These are phyloP conservation scores for Lecanicillium sp. DNA, from an alignment of 2,329 filamentous ascomycete species.

Conservation along the genomic window DNA sequence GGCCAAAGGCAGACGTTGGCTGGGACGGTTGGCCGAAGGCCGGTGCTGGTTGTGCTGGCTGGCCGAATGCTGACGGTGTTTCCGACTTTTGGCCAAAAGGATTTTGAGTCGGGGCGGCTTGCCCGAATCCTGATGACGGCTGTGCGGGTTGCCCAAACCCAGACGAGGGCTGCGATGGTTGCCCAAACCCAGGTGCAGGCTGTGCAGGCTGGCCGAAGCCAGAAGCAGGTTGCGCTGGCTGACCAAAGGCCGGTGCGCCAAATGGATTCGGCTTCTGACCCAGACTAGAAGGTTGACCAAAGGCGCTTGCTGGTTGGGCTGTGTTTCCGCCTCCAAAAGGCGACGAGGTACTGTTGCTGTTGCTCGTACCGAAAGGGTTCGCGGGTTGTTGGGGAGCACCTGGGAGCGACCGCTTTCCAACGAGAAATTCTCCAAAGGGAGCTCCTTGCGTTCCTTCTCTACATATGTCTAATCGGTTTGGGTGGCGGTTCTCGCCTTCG, in stretches of 20 bases:
- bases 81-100: slow-evolving; percentile 36
- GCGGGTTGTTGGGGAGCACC: slow-evolving; percentile 18
- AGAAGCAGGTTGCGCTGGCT: slow-evolving; percentile 14
- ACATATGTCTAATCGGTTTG: slow-evolving; percentile 64
- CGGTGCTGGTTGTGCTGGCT: slow-evolving; percentile 20
- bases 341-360: slow-evolving; percentile 13
- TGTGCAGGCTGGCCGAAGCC: slow-evolving; percentile 28
- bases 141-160: slow-evolving; percentile 36
- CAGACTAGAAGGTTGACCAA: slow-evolving; percentile 31
- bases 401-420: slow-evolving; percentile 25
- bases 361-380: slow-evolving; percentile 34
- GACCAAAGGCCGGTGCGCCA: slow-evolving; percentile 24
- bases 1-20: slow-evolving; percentile 33
- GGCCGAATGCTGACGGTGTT: slow-evolving; percentile 24
- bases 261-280: slow-evolving; percentile 21
- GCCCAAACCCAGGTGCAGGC: slow-evolving; percentile 21
- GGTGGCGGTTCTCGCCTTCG: slow-evolving; percentile 60
- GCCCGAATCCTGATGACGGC: slow-evolving; percentile 13
- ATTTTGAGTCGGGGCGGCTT: background rate
- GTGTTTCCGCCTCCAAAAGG: slow-evolving; percentile 21
- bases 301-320: slow-evolving; percentile 23
- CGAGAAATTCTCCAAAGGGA: slow-evolving; percentile 36
- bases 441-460: slow-evolving; percentile 36
- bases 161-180: slow-evolving; percentile 18
- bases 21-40: slow-evolving; percentile 22